Evolutionary conservation across 2,329 filamentous ascomycete genomes (phyloP), one percentile per base, ranked within the genome.

Genomic region (Colletotrichum lupini): DNA sequence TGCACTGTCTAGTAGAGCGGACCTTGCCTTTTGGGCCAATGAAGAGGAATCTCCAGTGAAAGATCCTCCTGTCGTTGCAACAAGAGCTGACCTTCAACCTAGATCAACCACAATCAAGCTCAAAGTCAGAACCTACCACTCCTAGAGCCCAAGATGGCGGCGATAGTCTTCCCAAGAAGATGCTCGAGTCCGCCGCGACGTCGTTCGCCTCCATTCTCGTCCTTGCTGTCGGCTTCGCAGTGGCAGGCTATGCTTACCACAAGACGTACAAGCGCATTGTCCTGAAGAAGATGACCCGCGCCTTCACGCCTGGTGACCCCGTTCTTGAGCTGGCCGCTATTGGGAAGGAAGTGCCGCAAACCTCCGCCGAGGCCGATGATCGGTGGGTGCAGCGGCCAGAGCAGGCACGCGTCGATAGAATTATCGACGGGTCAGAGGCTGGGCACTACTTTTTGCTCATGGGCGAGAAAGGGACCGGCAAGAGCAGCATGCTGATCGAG

Each of bases 391-490:
- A 90, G 75, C 92, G 96, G 32, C 91, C 93, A 16, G 96, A 99
- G 85, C 97, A 99, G 81, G 82, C 85, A 4, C 90, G 88, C 73
- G 92, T 99, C 75, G 93, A 99, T 81, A 86, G 85, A n/a, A 98
- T 99, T 76, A 89, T 99, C 28, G 85, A 88, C 60, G 97, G 97
- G 1, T 83, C 87, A 3, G 87, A 90, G 32, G 86, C 87, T 58
- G 97, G 97, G 12, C 95, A 97, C 80, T 99, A 99, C 80, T 94
- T 97, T 82, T 88, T 99, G 2, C 86, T 99, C 2, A 91, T 98
- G 59, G 97, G 97, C 57, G 97, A 98, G 80, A 98, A 99, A 84
- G 97, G 97, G 5, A 97, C 94, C 0, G 97, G 97, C 7, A 99
- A 99, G 86, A 97, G 94, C 73, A 97, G 94, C 76, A 98, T 99